A percentile compares a stretch with the other conserved stretches of the same genome.
Evolutionary conservation across 1,284 basidiomycete species (phyloP).

Genomic region (Heimioporus retisporus): DNA sequence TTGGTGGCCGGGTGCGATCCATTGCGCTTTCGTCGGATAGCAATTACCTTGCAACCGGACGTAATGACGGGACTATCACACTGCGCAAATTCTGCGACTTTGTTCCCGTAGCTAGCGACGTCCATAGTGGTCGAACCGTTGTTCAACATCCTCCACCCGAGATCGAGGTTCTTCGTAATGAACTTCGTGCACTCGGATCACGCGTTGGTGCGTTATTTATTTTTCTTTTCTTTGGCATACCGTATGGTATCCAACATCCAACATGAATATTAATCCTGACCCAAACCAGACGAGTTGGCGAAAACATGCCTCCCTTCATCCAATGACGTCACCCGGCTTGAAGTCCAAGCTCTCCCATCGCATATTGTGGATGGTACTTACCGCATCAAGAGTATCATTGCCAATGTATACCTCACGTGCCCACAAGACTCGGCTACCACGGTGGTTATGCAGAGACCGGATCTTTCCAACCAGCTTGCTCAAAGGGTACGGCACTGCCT

Average conservation of each 20-base stretch:
- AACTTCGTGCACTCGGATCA: not conserved
- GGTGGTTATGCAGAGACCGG: not conserved
- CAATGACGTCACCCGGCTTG: no score
- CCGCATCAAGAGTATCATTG: constrained; percentile 1
- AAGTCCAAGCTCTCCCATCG: not conserved
- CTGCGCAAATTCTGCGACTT: constrained; percentile 1
- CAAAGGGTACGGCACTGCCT: not conserved
- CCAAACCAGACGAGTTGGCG: constrained; percentile 1
- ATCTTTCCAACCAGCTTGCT: not conserved
- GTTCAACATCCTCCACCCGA: not conserved
- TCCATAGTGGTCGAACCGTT: not conserved
- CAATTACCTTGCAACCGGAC: constrained; percentile 4
- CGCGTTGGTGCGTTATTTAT: constrained; percentile 3
- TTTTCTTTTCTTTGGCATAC: not conserved
- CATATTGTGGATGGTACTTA: not conserved
- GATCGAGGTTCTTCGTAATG: not conserved
- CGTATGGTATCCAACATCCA: not conserved
- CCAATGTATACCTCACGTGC: constrained; percentile 2
- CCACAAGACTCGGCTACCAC: not conserved
- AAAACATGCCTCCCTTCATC: not conserved
- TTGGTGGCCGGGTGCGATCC: not conserved
- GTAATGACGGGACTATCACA: not conserved
- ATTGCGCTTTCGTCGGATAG: constrained; percentile 4
- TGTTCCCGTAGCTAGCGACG: not conserved
- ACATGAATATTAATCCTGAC: not conserved